These are phyloP conservation scores for Lactifluus volemus DNA, from an alignment of 768 basidiomycete genomes.

Conservation along the genomic window DNA sequence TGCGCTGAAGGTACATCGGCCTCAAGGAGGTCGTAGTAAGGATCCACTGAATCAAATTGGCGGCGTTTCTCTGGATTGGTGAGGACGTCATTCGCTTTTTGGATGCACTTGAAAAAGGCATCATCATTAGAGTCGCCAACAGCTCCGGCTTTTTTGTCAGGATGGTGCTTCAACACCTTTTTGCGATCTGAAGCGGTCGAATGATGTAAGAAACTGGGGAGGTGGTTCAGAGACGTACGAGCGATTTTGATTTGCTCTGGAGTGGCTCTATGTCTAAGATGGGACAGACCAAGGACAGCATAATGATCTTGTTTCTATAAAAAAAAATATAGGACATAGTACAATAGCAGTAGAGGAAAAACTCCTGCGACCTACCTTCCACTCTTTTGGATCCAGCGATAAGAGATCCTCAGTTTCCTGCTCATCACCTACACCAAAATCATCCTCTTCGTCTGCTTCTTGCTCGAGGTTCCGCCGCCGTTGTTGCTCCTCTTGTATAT, in stretches of 20 bases:
- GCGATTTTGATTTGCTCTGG: conserved; percentile 93
- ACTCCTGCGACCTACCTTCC: conserved; percentile 62
- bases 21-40: conserved; percentile 60
- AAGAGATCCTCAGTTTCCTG: conserved; percentile 64
- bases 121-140: conserved; percentile 88
- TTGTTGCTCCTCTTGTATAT: conserved; percentile 44
- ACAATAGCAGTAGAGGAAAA: not conserved
- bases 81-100: conserved; percentile 95
- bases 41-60: conserved; percentile 96
- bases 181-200: conserved; percentile 61
- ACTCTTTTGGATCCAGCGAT: conserved; percentile 88
- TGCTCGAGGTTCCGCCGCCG: conserved; percentile 42
- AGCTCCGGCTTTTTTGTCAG: conserved; percentile 81
- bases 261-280: conserved; percentile 78
- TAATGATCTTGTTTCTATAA: conserved; percentile 95
- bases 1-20: conserved; percentile 64
- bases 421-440: conserved; percentile 91
- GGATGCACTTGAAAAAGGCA: conserved; percentile 99
- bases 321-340: not conserved
- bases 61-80: conserved; percentile 78
- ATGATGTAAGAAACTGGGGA: not conserved
- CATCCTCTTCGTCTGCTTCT: conserved; percentile 54
- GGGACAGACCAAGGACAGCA: conserved; percentile 89
- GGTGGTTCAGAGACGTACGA: conserved; percentile 45
- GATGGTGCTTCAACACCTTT: conserved; percentile 96